Evolutionary conservation across 2,329 filamentous ascomycete species (phyloP).

Genomic region (Hymenoscyphus fraxineus): DNA sequence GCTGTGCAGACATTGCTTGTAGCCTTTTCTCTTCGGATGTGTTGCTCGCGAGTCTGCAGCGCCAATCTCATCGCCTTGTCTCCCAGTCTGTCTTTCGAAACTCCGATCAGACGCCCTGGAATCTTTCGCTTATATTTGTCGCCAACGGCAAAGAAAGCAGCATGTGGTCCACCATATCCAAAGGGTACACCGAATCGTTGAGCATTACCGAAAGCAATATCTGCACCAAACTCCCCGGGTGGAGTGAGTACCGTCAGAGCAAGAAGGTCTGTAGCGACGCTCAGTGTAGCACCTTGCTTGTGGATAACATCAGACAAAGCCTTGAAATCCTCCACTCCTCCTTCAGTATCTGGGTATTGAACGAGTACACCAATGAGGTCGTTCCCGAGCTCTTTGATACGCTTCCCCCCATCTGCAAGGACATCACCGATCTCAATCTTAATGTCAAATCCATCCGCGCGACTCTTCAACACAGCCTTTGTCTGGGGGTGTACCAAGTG

Average conservation of each 20-base stretch:
- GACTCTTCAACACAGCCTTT: constrained; percentile 74
- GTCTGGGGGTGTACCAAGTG: constrained; percentile 81
- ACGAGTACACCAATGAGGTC: constrained; percentile 85
- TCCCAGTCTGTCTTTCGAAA: constrained; percentile 86
- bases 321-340: constrained; percentile 72
- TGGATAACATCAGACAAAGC: constrained; percentile 73
- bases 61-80: constrained; percentile 78
- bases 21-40: constrained; percentile 93
- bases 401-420: constrained; percentile 57
- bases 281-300: constrained; percentile 72
- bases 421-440: constrained; percentile 71
- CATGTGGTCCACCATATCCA: constrained; percentile 91
- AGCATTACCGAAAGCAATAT: constrained; percentile 90
- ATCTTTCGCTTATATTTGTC: constrained; percentile 95
- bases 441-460: constrained; percentile 89
- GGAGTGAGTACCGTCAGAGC: constrained; percentile 84
- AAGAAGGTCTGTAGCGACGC: constrained; percentile 83
- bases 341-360: constrained; percentile 92
- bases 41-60: constrained; percentile 90
- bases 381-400: constrained; percentile 70
- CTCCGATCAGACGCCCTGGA: constrained; percentile 81
- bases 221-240: constrained; percentile 90
- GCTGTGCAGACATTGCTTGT: constrained; percentile 98
- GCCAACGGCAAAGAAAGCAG: constrained; percentile 88
- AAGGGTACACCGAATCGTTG: constrained; percentile 90